Percentiles rank a stretch among this genome's conserved stretches.
Evolutionary conservation across 2,329 filamentous ascomycete genomes (phyloP).

Genomic region (Ophiostoma populinum): DNA sequence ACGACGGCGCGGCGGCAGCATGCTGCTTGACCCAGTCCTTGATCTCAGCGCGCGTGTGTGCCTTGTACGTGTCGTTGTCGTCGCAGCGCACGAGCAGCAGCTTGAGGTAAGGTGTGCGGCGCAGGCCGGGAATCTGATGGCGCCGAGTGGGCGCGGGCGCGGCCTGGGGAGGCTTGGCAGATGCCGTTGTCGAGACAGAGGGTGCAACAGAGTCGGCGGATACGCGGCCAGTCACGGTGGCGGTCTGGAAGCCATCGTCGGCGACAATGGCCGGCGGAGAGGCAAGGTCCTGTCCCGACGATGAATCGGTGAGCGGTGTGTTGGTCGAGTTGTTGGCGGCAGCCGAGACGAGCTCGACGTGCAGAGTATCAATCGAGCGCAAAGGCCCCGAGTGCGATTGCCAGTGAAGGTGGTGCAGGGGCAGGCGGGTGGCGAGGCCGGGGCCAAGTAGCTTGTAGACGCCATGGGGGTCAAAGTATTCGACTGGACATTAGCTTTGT

Average conservation of each 20-base stretch:
- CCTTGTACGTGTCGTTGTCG: conserved; percentile 88
- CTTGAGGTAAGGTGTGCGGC: conserved; percentile 87
- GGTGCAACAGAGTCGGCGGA: conserved; percentile 18
- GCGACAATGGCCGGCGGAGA: conserved; percentile 11
- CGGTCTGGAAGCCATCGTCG: conserved; percentile 46
- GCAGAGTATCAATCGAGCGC: conserved; percentile 82
- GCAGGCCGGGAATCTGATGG: conserved; percentile 87
- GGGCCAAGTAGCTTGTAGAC: conserved; percentile 70
- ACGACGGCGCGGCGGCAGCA: conserved; percentile 41
- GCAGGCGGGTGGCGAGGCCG: conserved; percentile 61
- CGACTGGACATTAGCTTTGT: conserved; percentile 55
- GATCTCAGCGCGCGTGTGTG: conserved; percentile 56
- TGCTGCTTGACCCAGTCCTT: conserved; percentile 83
- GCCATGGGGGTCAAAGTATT: conserved; percentile 87
- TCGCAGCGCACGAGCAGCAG: conserved; percentile 80
- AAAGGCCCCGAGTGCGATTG: conserved; percentile 84
- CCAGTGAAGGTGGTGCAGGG: conserved; percentile 87
- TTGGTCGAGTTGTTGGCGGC: conserved; percentile 30
- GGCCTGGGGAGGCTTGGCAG: conserved; percentile 10
- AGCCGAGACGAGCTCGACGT: conserved; percentile 70
- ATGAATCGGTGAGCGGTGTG: conserved; percentile 11
- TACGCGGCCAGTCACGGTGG: conserved; percentile 27
- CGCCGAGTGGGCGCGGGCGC: conserved; percentile 38
- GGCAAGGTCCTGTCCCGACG: neutral
- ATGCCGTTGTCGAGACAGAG: neutral